These are phyloP conservation scores for Phytophthora lateralis DNA, from an alignment of 352 stramenopile genomes.

Conservation along the genomic window DNA sequence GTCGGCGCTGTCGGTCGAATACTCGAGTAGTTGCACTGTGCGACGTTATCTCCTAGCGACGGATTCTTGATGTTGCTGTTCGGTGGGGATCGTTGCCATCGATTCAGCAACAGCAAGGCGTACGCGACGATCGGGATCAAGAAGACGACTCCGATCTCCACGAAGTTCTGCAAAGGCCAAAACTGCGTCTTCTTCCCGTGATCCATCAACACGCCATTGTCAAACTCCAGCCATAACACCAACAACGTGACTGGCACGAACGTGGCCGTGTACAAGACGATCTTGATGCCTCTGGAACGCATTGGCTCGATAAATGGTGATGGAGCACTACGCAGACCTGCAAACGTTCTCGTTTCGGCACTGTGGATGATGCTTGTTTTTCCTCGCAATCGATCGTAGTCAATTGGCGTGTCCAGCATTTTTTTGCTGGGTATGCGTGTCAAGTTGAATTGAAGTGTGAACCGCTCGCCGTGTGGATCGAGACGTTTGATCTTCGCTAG, in stretches of 20 bases:
- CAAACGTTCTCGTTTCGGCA: background rate
- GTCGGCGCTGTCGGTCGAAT: constrained; percentile 25
- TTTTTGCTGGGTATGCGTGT: constrained; percentile 31
- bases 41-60: constrained; percentile 1
- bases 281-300: constrained; percentile 30
- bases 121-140: constrained; percentile 37
- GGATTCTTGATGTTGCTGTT: constrained; percentile 14
- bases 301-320: constrained; percentile 44
- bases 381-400: constrained; percentile 29
- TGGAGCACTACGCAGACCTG: constrained; percentile 7
- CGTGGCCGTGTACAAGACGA: constrained; percentile 36
- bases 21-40: constrained; percentile 24
- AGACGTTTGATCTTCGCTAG: constrained; percentile 33
- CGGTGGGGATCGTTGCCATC: background rate
- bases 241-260: constrained; percentile 28
- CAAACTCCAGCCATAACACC: constrained; percentile 45
- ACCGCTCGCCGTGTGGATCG: constrained; percentile 28
- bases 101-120: constrained; percentile 26
- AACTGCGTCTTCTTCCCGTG: constrained; percentile 41
- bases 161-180: constrained; percentile 56
- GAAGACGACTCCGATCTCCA: constrained; percentile 48
- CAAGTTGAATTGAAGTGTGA: constrained; percentile 39
- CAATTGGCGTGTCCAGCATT: constrained; percentile 29
- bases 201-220: constrained; percentile 38
- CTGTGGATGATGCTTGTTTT: constrained; percentile 6